Conservation (phyloP, 2,329 filamentous ascomycete species). For the Rasamsonia emersonii region DNA sequence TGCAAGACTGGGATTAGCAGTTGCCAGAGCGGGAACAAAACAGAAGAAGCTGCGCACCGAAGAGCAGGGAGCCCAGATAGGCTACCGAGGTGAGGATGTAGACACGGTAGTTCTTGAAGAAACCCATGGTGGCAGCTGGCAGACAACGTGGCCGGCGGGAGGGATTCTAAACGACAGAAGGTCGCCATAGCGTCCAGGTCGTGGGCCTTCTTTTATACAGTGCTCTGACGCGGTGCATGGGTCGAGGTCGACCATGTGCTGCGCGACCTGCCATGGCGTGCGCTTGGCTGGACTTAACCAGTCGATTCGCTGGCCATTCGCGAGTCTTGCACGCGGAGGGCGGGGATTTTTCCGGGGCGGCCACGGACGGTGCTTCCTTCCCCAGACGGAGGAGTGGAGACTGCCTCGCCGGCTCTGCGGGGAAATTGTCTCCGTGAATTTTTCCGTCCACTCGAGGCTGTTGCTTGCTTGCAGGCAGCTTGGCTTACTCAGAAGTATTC, state of each 20-base stretch:
- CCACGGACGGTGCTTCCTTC: slow-evolving; percentile 8
- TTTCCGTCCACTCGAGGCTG: slow-evolving; percentile 13
- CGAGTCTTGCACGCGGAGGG: not conserved
- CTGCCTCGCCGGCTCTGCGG: slow-evolving; percentile 7
- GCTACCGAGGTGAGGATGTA: slow-evolving; percentile 37
- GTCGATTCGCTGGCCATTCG: not conserved
- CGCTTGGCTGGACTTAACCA: too few relatives aligned
- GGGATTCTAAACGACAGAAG: too few relatives aligned
- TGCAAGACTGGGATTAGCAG: slow-evolving; percentile 4
- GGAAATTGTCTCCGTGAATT: slow-evolving; percentile 11
- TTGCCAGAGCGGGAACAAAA: not conserved
- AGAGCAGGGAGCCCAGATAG: slow-evolving; percentile 37
- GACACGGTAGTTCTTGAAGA: slow-evolving; percentile 37
- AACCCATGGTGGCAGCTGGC: slow-evolving; percentile 12
- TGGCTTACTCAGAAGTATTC: too few relatives aligned
- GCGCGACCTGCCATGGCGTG: too few relatives aligned
- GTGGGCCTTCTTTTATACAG: too few relatives aligned
- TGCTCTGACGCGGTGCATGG: too few relatives aligned
- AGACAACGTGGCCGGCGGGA: not conserved
- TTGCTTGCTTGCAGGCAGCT: too few relatives aligned
- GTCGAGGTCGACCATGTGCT: too few relatives aligned
- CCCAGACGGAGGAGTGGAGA: slow-evolving; percentile 5
- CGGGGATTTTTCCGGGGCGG: too few relatives aligned
- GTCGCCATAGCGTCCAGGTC: too few relatives aligned
- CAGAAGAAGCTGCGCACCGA: slow-evolving; percentile 21